Percentiles rank a stretch among this genome's conserved stretches.
phyloP scores from a whole-genome alignment of 2,329 filamentous ascomycete species.

The Mollisia scopiformis region DNA sequence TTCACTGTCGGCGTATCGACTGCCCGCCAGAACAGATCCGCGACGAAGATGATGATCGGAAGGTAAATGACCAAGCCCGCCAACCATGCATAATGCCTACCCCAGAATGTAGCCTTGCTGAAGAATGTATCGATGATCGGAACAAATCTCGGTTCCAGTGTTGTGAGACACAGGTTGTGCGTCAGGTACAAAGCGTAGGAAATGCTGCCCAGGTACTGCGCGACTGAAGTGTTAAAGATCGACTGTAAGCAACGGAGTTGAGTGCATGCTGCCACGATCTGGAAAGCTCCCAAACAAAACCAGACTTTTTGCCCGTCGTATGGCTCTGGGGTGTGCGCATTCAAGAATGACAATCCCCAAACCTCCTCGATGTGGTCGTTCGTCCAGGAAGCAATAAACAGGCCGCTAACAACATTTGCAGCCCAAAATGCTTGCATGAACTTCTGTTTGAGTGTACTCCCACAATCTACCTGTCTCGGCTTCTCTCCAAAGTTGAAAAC shows the following conservation, averaged over 20 bases:
- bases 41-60: slow-evolving; percentile 52
- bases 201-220: slow-evolving; percentile 59
- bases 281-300: slow-evolving; percentile 35
- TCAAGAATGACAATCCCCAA: slow-evolving; percentile 25
- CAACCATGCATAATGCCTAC: slow-evolving; percentile 37
- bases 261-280: slow-evolving; percentile 34
- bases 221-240: slow-evolving; percentile 50
- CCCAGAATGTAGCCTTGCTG: slow-evolving; percentile 24
- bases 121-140: slow-evolving; percentile 28
- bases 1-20: slow-evolving; percentile 55
- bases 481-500: slow-evolving; percentile 19
- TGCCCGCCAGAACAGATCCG: slow-evolving; percentile 61
- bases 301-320: slow-evolving; percentile 34
- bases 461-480: neutral
- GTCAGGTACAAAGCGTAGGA: slow-evolving; percentile 61
- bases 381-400: slow-evolving; percentile 36
- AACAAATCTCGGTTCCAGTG: slow-evolving; percentile 25
- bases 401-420: slow-evolving; percentile 28
- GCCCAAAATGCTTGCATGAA: slow-evolving; percentile 31
- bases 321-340: slow-evolving; percentile 29
- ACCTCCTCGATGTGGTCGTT: slow-evolving; percentile 30
- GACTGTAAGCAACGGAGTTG: slow-evolving; percentile 42
- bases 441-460: slow-evolving; percentile 8
- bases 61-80: slow-evolving; percentile 45
- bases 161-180: slow-evolving; percentile 54